Base-by-base conservation (phyloP, 2,329 filamentous ascomycete genomes). In the Aspergillus novoparasiticus region DNA sequence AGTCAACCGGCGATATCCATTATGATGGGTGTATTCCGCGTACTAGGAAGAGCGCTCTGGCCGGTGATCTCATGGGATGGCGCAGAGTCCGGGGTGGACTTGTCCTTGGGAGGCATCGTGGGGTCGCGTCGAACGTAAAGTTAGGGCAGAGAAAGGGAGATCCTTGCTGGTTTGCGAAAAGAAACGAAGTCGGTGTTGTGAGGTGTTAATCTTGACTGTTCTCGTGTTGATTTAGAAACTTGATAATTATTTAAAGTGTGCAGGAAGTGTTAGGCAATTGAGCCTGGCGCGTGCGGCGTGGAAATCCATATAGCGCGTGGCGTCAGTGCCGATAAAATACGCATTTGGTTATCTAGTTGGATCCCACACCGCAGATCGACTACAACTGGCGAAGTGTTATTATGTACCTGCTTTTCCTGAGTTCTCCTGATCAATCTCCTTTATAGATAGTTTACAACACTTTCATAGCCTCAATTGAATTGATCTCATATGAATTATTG, bases 91-190 rank as follows among this genome's bases (percentile, higher is more conserved):
- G 92, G 90, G 4, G 89, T 89, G 69, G 64, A 16, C 45, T 69
- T 69, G 43, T 92, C 94, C 80, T 97, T 97, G 82, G 95, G 94
- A 30, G 94, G 91, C 94, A 98, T 97, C 58, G 60, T 50, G 60
- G 39, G 19, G 58, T 61, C 53, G 54, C 53, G 51, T 57, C 43
- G 57, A 32, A 8, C n/a, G 36, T 45, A 23, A n/a, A 23, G 26
- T 30, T 19, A 46, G 34, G n/a, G 16, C 39, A 30, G 26, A 43
- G 45, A 51, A 48, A 9, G 21, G 28, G 14, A 12, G 46, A 36
- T 19, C 14, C 16, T 32, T 34, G 6, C 19, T 32, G 16, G 41
- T 21, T 51, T 43, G 46, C 14, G n/a, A 10, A 43, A 50, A 16
- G 1, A 58, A 48, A 12, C 57, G 19, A 48, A 39, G 6, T 28